A percentile compares a stretch with the other conserved stretches of the same genome.
Conservation (phyloP, 2,329 filamentous ascomycete genomes). For the Pyrenochaeta sp. region DNA sequence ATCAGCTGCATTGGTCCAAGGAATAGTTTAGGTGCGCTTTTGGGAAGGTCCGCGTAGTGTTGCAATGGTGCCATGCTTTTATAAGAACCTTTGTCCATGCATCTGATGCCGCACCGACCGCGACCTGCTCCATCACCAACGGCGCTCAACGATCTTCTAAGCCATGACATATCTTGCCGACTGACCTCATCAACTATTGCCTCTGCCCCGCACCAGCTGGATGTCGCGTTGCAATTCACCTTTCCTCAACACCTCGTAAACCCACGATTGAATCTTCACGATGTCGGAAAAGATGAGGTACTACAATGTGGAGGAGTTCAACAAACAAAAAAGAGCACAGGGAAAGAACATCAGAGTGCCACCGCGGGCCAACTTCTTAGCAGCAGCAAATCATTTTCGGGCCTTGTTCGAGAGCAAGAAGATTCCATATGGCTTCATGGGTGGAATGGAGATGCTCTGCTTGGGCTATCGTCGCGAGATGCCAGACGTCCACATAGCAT, state of each 20-base stretch:
- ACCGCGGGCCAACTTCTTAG: conserved; percentile 36
- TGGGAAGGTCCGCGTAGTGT: conserved; percentile 11
- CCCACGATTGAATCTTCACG: conserved; percentile 2
- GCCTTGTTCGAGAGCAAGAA: conserved; percentile 42
- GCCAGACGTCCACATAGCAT: conserved; percentile 42
- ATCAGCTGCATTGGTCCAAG: conserved; percentile 14
- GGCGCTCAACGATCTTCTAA: conserved; percentile 1
- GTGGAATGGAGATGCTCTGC: conserved; percentile 42
- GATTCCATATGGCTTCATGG: conserved; percentile 39
- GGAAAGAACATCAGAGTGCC: conserved; percentile 22
- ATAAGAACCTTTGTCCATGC: conserved; percentile 7
- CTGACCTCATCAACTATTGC: neutral
- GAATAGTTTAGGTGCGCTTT: conserved; percentile 4
- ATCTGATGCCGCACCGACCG: conserved; percentile 9
- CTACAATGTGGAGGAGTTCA: conserved; percentile 35
- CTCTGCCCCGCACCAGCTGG: neutral
- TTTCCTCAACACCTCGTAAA: neutral
- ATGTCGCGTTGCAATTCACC: neutral
- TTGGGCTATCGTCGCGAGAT: conserved; percentile 40
- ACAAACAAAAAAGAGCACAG: conserved; percentile 27
- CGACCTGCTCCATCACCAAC: conserved; percentile 1
- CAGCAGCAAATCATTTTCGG: conserved; percentile 36
- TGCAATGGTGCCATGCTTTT: conserved; percentile 8
- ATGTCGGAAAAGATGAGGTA: conserved; percentile 31
- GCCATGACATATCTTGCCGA: neutral